Base-by-base conservation (phyloP, 129 eudicot species). In the Apium graveolens region DNA sequence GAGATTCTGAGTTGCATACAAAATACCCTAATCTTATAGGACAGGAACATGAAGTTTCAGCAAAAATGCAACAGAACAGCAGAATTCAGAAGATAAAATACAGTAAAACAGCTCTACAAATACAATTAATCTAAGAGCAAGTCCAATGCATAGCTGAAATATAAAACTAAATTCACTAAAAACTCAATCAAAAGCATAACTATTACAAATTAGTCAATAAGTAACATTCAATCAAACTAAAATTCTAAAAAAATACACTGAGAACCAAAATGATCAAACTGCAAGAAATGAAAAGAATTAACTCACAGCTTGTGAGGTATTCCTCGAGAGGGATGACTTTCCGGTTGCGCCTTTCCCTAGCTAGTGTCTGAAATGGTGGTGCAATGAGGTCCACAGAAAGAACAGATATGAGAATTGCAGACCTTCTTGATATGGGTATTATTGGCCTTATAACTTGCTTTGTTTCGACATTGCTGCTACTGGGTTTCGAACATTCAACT, bases 301-400 rank as follows among this genome's bases (percentile, higher is more conserved):
- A 82, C 93, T 70, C 44, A 96, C 97, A 41, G 87, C 76, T 66
- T 11, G 97, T 90, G 78, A 78, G 89, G 82, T 92, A 96, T 53
- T 92, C 99, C 84, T 96, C 93, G 78, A 88, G 89, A 73, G 99
- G 97, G 86, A 96, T 92, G 16, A 20, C 74, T 77, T 90, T 88
- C 79, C 87, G 85, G 45, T 75, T 86, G 78, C 99, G 92, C 79
- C 99, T 84, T 80, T 92, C 97, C 85, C 97, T 92, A 43, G 99
- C 99, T 17, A 77, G 46, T 66, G 83, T 82, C 29, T 88, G 83
- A 41, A 81, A 90, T 31, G 98, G 87, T 4, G 77, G 78, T 24
- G 86, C 85, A 46, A 77, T 41, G 76, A 91, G 85, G 87, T 83
- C 77, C 6, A 89, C 73, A 62, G 91, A 92, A 72, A 87, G 74